Evolutionary conservation across 179 eudicot species (phyloP).

Genomic region (Beta corolliflora): DNA sequence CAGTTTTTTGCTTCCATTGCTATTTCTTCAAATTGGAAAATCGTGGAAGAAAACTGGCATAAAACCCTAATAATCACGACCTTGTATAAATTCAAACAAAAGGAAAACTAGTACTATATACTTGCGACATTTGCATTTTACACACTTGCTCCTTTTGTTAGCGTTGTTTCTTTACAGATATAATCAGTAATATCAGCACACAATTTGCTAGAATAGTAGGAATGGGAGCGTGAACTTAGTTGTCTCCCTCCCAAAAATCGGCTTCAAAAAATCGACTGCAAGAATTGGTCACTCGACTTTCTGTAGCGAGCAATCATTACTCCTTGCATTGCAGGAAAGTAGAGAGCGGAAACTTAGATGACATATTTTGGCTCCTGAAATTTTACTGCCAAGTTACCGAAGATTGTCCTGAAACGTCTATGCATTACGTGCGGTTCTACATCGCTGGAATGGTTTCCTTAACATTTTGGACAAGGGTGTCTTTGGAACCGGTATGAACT

Average conservation of each 20-base stretch:
- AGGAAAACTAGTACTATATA: slow-evolving; percentile 8
- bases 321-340: slow-evolving; percentile 23
- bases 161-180: slow-evolving; percentile 28
- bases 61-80: not conserved
- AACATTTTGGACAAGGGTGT: slow-evolving; percentile 69
- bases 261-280: slow-evolving; percentile 1
- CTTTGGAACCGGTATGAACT: slow-evolving; percentile 81
- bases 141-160: slow-evolving; percentile 4
- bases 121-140: slow-evolving; percentile 21
- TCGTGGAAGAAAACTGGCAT: not conserved
- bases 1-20: not conserved
- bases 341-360: slow-evolving; percentile 23
- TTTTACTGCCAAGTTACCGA: slow-evolving; percentile 24
- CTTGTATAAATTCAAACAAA: slow-evolving; percentile 1
- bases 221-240: slow-evolving; percentile 9
- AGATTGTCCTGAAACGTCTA: slow-evolving; percentile 10
- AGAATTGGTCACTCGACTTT: slow-evolving; percentile 21
- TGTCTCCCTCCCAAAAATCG: slow-evolving; percentile 11
- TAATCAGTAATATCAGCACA: slow-evolving; percentile 22
- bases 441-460: slow-evolving; percentile 58
- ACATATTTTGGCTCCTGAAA: slow-evolving; percentile 18
- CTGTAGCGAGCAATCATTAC: not conserved
- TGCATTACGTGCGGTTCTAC: slow-evolving; percentile 45
- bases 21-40: not conserved
- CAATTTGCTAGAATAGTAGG: slow-evolving; percentile 24